Evolutionary conservation across 2,329 filamentous ascomycete species (phyloP).

Genomic region (Fusarium coicis): DNA sequence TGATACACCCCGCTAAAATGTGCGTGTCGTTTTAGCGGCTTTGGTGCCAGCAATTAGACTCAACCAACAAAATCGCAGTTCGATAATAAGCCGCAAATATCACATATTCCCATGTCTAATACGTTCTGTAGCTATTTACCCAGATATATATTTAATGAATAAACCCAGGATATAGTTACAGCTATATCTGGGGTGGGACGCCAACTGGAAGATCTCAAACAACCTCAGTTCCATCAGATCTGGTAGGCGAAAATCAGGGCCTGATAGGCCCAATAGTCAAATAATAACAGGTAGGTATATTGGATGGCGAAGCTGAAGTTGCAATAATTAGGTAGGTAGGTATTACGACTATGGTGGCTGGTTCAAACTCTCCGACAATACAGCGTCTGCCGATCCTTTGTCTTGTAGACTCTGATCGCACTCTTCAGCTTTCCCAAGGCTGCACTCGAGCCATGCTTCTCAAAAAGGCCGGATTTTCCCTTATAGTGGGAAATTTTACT

Average conservation of each 20-base stretch:
- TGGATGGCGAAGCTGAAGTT: slow-evolving; percentile 1
- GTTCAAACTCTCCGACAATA: slow-evolving; percentile 9
- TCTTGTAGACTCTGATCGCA: background rate
- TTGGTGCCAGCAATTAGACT: slow-evolving; percentile 30
- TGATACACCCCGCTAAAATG: slow-evolving; percentile 33
- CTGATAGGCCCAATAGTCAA: background rate
- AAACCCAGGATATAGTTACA: background rate
- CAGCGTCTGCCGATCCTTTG: slow-evolving; percentile 6
- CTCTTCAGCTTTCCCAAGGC: background rate
- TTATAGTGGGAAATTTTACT: background rate
- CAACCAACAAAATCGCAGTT: background rate
- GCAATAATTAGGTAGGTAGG: background rate
- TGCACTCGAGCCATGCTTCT: background rate
- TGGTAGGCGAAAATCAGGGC: background rate
- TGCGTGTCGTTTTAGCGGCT: slow-evolving; percentile 42
- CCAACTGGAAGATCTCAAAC: background rate
- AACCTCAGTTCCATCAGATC: background rate
- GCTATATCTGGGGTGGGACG: background rate
- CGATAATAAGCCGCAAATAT: background rate
- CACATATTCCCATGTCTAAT: background rate
- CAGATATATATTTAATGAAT: background rate
- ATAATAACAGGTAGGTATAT: slow-evolving; percentile 1
- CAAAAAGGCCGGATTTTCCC: background rate
- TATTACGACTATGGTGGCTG: slow-evolving; percentile 1
- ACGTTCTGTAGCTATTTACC: background rate